phyloP scores from a whole-genome alignment of 768 basidiomycete genomes.

The Phanerochaete carnosa region DNA sequence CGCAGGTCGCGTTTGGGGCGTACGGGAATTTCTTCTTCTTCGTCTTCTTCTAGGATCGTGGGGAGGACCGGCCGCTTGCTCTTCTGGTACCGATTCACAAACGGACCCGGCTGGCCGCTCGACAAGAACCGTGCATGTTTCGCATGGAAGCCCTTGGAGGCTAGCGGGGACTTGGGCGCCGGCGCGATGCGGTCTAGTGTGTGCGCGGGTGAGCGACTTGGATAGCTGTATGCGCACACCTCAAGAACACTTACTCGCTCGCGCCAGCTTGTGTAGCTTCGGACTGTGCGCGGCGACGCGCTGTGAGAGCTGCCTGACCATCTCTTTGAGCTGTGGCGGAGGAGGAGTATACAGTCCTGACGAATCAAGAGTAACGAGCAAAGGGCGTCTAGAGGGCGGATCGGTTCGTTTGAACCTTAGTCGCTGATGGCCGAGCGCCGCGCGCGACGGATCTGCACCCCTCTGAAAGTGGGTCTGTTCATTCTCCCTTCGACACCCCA shows the following conservation, averaged over 20 bases:
- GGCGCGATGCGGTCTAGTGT: background rate
- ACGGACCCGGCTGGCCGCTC: background rate
- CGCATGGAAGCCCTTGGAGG: background rate
- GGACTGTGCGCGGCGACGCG: conserved; percentile 1
- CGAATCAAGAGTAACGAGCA: background rate
- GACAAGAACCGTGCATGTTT: background rate
- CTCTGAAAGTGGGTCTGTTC: background rate
- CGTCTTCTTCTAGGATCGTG: conserved; percentile 11
- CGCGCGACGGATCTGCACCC: background rate
- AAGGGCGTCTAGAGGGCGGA: background rate
- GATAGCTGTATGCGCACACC: background rate
- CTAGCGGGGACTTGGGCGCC: background rate
- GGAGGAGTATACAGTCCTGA: no score
- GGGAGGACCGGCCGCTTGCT: conserved; percentile 1
- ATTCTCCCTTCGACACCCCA: conserved; percentile 7
- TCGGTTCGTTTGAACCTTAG: conserved; percentile 1
- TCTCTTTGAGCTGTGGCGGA: background rate
- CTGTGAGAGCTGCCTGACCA: conserved; percentile 1
- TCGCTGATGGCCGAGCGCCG: background rate
- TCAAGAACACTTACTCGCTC: background rate
- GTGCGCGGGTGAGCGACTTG: background rate
- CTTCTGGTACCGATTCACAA: background rate
- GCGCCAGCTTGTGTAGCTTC: background rate
- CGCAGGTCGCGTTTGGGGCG: background rate
- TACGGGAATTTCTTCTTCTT: background rate